Conservation (phyloP, 2,329 filamentous ascomycete species). For the Gyromitra esculenta region DNA sequence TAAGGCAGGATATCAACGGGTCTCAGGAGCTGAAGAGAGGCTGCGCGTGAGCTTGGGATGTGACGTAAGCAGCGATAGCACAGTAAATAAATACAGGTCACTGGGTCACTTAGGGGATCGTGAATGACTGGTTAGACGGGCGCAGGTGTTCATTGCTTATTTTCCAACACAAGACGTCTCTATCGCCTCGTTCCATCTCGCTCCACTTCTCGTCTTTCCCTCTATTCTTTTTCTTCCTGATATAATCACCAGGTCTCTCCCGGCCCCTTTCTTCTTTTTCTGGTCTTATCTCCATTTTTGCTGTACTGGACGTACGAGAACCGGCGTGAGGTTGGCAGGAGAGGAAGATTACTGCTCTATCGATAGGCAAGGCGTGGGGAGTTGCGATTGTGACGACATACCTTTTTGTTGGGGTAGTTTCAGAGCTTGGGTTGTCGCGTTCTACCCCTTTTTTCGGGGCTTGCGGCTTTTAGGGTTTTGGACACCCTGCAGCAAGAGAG, state of each 20-base stretch:
- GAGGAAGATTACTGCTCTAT: slow-evolving; percentile 8
- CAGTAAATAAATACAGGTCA: slow-evolving; percentile 35
- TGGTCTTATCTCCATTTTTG: not conserved
- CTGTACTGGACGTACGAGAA: slow-evolving; percentile 18
- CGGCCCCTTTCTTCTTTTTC: slow-evolving; percentile 16
- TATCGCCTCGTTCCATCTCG: slow-evolving; percentile 10
- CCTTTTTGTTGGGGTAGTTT: slow-evolving; percentile 46
- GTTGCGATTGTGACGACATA: slow-evolving; percentile 38
- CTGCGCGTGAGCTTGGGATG: slow-evolving; percentile 34
- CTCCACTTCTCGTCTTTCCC: slow-evolving; percentile 29
- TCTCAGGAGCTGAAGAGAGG: slow-evolving; percentile 2
- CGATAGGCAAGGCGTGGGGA: slow-evolving; percentile 7
- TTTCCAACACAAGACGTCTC: slow-evolving; percentile 1
- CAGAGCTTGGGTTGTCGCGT: slow-evolving; percentile 38
- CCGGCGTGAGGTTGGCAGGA: slow-evolving; percentile 9
- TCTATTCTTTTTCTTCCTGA: slow-evolving; percentile 13
- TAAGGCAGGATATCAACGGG: slow-evolving; percentile 32
- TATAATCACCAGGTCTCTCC: slow-evolving; percentile 12
- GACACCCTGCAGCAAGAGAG: slow-evolving; percentile 11
- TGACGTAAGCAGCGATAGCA: slow-evolving; percentile 44
- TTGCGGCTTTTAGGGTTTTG: slow-evolving; percentile 42
- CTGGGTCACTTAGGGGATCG: slow-evolving; percentile 24
- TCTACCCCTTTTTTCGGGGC: slow-evolving; percentile 44
- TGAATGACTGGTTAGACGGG: slow-evolving; percentile 28
- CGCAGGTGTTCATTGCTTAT: slow-evolving; percentile 41